A percentile compares a stretch with the other conserved stretches of the same genome.
Conservation (phyloP, 2,329 filamentous ascomycete species). For the Blastomyces parvus region DNA sequence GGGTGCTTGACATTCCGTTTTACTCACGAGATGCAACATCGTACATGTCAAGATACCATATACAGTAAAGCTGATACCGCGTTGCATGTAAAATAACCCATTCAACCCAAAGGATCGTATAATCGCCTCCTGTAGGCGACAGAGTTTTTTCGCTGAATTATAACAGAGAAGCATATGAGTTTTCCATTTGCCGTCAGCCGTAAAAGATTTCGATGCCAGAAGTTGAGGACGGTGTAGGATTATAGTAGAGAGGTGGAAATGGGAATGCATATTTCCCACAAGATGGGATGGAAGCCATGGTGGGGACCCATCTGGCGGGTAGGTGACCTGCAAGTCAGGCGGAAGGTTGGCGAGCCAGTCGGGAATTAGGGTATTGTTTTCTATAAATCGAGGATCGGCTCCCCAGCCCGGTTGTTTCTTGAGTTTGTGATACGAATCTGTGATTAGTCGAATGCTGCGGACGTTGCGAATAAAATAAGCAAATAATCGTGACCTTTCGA, state of each 20-base stretch:
- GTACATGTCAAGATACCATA: conserved; percentile 86
- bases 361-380: conserved; percentile 66
- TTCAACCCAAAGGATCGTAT: conserved; percentile 65
- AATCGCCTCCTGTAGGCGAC: conserved; percentile 76
- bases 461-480: conserved; percentile 70
- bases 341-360: conserved; percentile 71
- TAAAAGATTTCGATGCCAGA: conserved; percentile 63
- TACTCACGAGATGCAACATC: conserved; percentile 79
- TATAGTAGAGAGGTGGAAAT: conserved; percentile 77
- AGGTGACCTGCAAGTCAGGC: conserved; percentile 64
- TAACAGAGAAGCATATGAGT: conserved; percentile 81
- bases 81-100: conserved; percentile 81
- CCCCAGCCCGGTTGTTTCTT: conserved; percentile 78
- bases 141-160: conserved; percentile 72
- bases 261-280: conserved; percentile 78
- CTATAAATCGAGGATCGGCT: conserved; percentile 70
- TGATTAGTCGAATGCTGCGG: conserved; percentile 68
- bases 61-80: conserved; percentile 92
- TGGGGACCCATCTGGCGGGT: conserved; percentile 65
- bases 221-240: conserved; percentile 83
- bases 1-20: not conserved
- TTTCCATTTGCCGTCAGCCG: conserved; percentile 68
- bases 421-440: conserved; percentile 61
- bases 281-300: conserved; percentile 83
- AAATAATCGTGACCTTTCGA: conserved; percentile 71